Evolutionary conservation across 331 rosid genomes (phyloP).

Genomic region (Saraca asoca): DNA sequence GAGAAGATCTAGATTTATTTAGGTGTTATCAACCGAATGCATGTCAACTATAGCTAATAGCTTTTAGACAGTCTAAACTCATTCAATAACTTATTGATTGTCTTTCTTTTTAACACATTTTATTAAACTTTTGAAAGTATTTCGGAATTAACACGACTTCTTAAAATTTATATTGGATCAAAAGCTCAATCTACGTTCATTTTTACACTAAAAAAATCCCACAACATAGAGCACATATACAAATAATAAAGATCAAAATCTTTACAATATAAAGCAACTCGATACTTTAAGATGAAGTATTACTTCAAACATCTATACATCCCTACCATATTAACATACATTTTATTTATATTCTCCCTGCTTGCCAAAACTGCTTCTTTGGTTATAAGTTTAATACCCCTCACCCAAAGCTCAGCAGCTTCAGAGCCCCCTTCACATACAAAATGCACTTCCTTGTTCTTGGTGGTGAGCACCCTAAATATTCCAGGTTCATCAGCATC

Average conservation of each 20-base stretch:
- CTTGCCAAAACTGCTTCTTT: constrained; percentile 48
- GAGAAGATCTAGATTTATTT: no score
- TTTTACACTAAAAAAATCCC: no score
- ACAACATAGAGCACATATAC: constrained; percentile 31
- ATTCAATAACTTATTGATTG: no score
- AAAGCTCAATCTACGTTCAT: no score
- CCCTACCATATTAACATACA: constrained; percentile 35
- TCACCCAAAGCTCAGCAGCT: constrained; percentile 82
- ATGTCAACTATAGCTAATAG: no score
- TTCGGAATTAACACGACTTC: no score
- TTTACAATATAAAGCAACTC: constrained; percentile 36
- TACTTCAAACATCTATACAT: constrained; percentile 48
- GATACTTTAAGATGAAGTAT: constrained; percentile 73
- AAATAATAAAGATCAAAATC: constrained; percentile 40
- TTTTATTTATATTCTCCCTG: constrained; percentile 25
- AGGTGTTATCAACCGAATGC: no score
- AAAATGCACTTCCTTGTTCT: constrained; percentile 81
- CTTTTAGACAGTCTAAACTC: no score
- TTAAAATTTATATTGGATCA: no score
- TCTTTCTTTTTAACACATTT: no score
- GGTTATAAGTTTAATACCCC: constrained; percentile 78
- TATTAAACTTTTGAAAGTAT: no score
- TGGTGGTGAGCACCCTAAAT: constrained; percentile 73
- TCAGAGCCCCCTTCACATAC: constrained; percentile 73
- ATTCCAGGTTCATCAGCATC: constrained; percentile 69